Base-by-base conservation (phyloP, 371 early-diverging fungal genomes). In the Mortierella sp. region DNA sequence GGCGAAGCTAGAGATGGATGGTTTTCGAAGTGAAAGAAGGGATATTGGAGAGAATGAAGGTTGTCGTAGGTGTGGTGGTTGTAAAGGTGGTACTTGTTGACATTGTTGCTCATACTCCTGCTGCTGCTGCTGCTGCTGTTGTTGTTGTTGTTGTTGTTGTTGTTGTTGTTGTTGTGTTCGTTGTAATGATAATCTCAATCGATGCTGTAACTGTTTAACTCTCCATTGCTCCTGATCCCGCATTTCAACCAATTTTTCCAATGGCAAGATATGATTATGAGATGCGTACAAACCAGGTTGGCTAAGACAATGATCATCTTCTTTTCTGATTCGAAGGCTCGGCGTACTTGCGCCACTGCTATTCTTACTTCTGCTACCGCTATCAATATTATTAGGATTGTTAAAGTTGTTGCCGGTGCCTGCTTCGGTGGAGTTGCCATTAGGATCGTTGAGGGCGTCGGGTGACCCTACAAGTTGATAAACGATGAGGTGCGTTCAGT, bases 391-490 rank as follows among this genome's bases (percentile, higher is more conserved):
- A 43, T 43, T 62, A 37, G 30, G 49, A 39, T 22, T 16, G 47
- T n/a, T 62, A 51, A 43, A 59, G 54, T 47, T 37, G 64, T 51
- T 18, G 47, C 49, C 45, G 39, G 39, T 11, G 61, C 12, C 20
- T 60, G 39, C 37, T 60, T 37, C 61, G n/a, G 28, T 40, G 4
- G 60, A 22, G 30, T 22, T 35, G 22, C 37, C 12, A 32, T 9
- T 51, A 60, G 43, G 70, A 24, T 61, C 55, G 76, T 37, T 47
- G 70, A 22, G 66, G 70, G 57, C 63, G 52, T 57, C 74, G 71
- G 49, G 67, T 73, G 62, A 73, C 70, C 70, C 78, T 78, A 78
- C 74, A 78, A 59, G 74, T 65, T 39, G 78, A 73, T 69, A 78
- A 61, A 61, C 68, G 64, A 49, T 63, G 58, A 65, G 68, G 69